Evolutionary conservation across 2,329 filamentous ascomycete genomes (phyloP).

Genomic region (Ilyonectria mors-panacis): DNA sequence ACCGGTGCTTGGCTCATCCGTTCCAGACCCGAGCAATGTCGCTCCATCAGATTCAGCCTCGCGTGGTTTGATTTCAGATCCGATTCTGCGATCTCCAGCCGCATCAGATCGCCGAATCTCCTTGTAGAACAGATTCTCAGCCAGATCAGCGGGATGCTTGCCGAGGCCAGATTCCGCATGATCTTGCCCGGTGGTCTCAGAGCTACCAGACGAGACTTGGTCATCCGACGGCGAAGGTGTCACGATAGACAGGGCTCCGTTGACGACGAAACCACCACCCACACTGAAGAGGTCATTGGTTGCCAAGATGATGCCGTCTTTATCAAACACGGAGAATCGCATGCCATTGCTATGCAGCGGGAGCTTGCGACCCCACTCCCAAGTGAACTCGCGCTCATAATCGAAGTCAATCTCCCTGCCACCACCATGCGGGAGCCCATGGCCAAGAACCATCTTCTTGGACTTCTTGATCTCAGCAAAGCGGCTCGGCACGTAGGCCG

Average conservation of each 20-base stretch:
- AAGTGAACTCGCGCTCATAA: constrained; percentile 64
- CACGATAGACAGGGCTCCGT: constrained; percentile 63
- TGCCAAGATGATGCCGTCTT: constrained; percentile 62
- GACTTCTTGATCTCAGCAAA: constrained; percentile 62
- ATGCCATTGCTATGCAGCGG: constrained; percentile 67
- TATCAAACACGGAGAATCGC: constrained; percentile 65
- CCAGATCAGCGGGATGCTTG: constrained; percentile 62
- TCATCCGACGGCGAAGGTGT: constrained; percentile 42
- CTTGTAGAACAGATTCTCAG: constrained; percentile 68
- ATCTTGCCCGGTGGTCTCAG: neutral
- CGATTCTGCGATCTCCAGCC: constrained; percentile 61
- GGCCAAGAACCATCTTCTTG: constrained; percentile 61
- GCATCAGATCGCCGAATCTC: constrained; percentile 64
- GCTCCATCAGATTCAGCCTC: constrained; percentile 39
- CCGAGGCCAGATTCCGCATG: constrained; percentile 42
- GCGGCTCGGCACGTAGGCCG: constrained; percentile 62
- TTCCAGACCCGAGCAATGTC: constrained; percentile 25
- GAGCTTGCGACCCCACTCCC: constrained; percentile 68
- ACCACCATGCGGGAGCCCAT: constrained; percentile 55
- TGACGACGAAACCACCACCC: constrained; percentile 67
- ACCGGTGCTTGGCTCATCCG: neutral
- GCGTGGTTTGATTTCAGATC: constrained; percentile 58
- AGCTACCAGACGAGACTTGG: neutral
- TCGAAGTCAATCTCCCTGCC: constrained; percentile 65
- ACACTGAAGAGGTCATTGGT: constrained; percentile 68